phyloP scores from a whole-genome alignment of 2,329 filamentous ascomycete genomes.

The Trichophaea hybrida region DNA sequence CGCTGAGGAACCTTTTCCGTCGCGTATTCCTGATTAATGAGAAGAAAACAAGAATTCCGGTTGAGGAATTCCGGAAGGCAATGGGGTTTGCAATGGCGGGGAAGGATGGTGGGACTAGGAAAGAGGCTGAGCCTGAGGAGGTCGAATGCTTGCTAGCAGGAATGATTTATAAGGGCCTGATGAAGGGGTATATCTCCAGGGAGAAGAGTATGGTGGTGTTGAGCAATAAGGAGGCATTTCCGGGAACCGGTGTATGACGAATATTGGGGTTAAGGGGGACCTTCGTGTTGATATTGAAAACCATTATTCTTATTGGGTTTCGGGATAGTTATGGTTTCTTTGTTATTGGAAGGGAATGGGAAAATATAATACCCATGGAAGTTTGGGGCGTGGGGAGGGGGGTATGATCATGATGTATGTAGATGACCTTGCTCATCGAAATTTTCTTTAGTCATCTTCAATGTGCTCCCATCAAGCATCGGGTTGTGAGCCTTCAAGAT shows the following conservation, averaged over 20 bases:
- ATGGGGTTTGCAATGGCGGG: constrained; percentile 50
- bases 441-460: no score
- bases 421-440: no score
- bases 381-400: no score
- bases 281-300: no score
- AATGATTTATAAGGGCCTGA: constrained; percentile 94
- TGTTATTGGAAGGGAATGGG: no score
- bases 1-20: constrained; percentile 75
- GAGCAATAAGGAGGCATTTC: constrained; percentile 86
- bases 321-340: no score
- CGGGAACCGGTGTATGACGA: constrained; percentile 52
- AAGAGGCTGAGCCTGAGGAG: constrained; percentile 63
- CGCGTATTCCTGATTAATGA: constrained; percentile 79
- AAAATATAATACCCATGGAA: no score
- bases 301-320: no score
- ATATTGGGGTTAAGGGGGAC: no score
- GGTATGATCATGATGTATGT: no score
- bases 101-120: constrained; percentile 35
- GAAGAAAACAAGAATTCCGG: constrained; percentile 58
- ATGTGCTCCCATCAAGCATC: no score
- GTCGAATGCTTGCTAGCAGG: constrained; percentile 91
- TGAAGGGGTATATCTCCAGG: constrained; percentile 96
- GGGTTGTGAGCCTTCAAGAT: no score
- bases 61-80: constrained; percentile 73
- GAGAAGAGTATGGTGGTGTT: constrained; percentile 81